Base-by-base conservation (phyloP, 2,329 filamentous ascomycete species). In the Aspergillus ochraceus region DNA sequence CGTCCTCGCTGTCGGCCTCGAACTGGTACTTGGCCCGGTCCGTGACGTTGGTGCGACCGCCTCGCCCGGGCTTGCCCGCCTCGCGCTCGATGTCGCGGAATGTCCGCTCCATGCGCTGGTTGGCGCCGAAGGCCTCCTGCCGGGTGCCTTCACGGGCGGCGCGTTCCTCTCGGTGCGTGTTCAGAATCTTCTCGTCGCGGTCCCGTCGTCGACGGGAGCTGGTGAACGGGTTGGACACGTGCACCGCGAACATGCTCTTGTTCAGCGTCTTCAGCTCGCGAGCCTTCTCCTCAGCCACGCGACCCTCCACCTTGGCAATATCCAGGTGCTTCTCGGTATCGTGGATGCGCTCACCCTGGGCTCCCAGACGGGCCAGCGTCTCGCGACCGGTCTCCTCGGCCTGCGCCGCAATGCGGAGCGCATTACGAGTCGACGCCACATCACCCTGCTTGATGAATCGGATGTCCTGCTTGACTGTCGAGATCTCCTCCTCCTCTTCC, bases 171-270 rank as follows among this genome's bases (percentile, higher is more conserved):
- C 80, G 80, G 64, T 87, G 84, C 50, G 88, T 88, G 50, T 89
- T 86, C 70, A 96, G 80, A 49, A 90, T 84, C 57, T 86, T 82
- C 54, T 88, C 81, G 64, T 95, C 90, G 46, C 86, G 84, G 59
- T 85, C 86, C 57, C 83, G 81, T 29, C 83, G 84, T 49, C 88
- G 84, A 65, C 83, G 84, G 63, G 85, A 86, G 14, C 86, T 86
- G 0, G 90, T 95, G 73, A 97, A 91, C 0, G 89, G 89, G 68
- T 92, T 92, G 55, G 82, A 81, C 26, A 93, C 88, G 70, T 92
- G 89, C 22, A 93, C 85, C 5, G 91, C 90, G 71, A 97, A 97
- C 92, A 97, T 96, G 79, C 89, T 92, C 63, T 89, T 83, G 76
- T 97, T 96, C 53, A 96, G 81, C 1, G 86, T 91, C 79, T 94